A percentile compares a stretch with the other conserved stretches of the same genome.
Conservation (phyloP, 1,139 yeast species). For the Casaregolazyma suthepensis region DNA sequence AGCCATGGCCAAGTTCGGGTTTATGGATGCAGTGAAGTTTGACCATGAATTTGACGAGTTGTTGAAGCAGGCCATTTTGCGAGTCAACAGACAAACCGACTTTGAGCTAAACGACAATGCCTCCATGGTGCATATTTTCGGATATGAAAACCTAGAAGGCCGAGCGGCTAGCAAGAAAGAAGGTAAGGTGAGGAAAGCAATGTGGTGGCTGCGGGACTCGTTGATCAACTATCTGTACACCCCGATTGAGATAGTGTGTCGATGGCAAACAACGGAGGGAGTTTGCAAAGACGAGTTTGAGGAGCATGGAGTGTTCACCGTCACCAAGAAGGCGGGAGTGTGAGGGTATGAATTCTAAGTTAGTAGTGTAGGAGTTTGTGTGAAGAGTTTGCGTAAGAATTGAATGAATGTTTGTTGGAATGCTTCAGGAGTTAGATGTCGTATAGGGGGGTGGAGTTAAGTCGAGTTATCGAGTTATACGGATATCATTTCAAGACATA, state of each 20-base stretch:
- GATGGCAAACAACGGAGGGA: conserved; percentile 4
- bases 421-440: too few species aligned
- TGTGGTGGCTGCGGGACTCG: conserved; percentile 2
- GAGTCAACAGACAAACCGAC: not conserved
- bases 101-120: not conserved
- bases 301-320: conserved; percentile 5
- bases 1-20: conserved; percentile 29
- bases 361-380: not conserved
- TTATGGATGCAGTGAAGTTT: conserved; percentile 3
- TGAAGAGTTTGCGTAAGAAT: not conserved
- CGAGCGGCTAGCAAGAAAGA: not conserved
- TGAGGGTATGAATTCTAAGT: not conserved
- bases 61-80: not conserved
- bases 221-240: conserved; percentile 6
- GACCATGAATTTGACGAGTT: conserved; percentile 2
- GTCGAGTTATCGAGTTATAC: too few species aligned
- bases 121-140: conserved; percentile 4
- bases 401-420: too few species aligned
- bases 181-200: not conserved
- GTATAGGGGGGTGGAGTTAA: too few species aligned
- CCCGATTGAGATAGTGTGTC: conserved; percentile 5
- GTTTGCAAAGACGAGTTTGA: not conserved
- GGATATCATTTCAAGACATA: too few species aligned
- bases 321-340: conserved; percentile 1
- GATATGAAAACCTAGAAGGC: conserved; percentile 3